These are phyloP conservation scores for Jimgerdemannia lactiflua DNA, from an alignment of 192 early-diverging fungal genomes.

Conservation along the genomic window DNA sequence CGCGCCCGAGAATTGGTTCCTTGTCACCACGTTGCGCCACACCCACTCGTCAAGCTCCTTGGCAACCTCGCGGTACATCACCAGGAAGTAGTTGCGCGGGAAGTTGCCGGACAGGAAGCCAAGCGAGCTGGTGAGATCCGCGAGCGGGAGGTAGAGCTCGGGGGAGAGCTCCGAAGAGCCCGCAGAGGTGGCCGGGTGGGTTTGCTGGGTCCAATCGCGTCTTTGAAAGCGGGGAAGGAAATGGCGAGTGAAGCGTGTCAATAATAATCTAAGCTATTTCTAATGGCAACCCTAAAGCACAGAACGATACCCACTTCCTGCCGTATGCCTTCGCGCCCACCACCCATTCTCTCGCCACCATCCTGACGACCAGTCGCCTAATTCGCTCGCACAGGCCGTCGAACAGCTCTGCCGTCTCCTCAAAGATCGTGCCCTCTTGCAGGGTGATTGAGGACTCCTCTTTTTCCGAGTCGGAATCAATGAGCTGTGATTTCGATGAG, in stretches of 20 bases:
- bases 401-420: conserved; percentile 29
- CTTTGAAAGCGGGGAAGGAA: too few relatives aligned
- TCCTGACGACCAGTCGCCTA: conserved; percentile 38
- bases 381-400: conserved; percentile 27
- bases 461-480: conserved; percentile 4
- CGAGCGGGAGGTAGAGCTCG: conserved; percentile 46
- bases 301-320: conserved; percentile 33
- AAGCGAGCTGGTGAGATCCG: conserved; percentile 34
- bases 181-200: background rate
- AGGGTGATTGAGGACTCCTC: conserved; percentile 14
- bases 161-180: conserved; percentile 47
- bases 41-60: conserved; percentile 49
- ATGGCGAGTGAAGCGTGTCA: too few relatives aligned
- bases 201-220: background rate
- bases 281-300: background rate
- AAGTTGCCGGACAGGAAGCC: conserved; percentile 32
- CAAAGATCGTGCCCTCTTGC: conserved; percentile 48
- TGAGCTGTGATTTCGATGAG: conserved; percentile 18
- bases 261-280: too few relatives aligned
- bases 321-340: conserved; percentile 35
- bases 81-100: conserved; percentile 31
- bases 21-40: conserved; percentile 50
- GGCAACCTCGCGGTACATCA: conserved; percentile 33
- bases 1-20: conserved; percentile 48
- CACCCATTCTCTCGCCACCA: conserved; percentile 42